phyloP scores from a whole-genome alignment of 768 basidiomycete genomes.

The Mycena leptocephala region DNA sequence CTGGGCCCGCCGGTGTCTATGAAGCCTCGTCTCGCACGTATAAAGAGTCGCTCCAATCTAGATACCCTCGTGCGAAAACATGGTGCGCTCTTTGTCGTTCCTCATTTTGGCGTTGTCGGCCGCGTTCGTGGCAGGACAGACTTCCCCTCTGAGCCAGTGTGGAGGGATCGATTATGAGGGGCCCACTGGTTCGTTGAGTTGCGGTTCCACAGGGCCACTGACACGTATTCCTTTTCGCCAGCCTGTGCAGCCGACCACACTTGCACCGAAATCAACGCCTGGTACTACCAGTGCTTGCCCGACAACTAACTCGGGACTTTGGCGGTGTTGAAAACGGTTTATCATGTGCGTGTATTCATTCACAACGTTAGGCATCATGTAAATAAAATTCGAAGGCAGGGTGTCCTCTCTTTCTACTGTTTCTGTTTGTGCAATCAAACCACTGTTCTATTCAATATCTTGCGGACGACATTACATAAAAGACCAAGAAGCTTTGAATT shows the following conservation, averaged over 20 bases:
- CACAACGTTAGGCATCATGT: no score
- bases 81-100: background rate
- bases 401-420: no score
- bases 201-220: background rate
- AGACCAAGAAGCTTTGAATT: background rate
- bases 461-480: background rate
- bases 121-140: constrained; percentile 12
- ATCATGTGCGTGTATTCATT: background rate
- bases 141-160: constrained; percentile 17
- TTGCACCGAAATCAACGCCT: background rate
- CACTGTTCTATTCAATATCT: background rate
- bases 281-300: background rate
- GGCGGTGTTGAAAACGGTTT: background rate
- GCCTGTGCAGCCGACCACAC: background rate
- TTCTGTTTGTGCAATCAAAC: background rate
- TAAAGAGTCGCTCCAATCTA: constrained; percentile 1
- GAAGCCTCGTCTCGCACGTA: background rate
- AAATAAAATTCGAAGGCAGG: no score
- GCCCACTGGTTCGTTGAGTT: constrained; percentile 11
- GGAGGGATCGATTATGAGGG: constrained; percentile 20
- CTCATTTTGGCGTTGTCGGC: constrained; percentile 12
- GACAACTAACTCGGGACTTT: background rate
- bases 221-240: background rate
- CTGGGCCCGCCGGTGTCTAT: background rate
- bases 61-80: constrained; percentile 7